Evolutionary conservation across 306 rosid genomes (phyloP).

Genomic region (Fagus crenata): DNA sequence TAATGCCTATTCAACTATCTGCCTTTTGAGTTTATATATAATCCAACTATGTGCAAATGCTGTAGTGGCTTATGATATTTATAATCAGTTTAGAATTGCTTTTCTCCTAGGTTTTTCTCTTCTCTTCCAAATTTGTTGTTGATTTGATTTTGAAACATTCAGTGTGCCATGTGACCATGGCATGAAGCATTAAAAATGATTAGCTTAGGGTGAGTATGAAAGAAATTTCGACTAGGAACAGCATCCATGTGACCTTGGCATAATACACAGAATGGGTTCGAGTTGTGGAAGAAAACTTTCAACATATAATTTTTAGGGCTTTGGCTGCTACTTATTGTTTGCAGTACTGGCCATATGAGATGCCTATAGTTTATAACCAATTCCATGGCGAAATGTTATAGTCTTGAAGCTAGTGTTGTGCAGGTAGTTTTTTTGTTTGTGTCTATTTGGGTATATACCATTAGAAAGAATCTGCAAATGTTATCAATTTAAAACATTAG

Average conservation of each 20-base stretch:
- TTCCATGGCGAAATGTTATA: not conserved
- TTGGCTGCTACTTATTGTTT: not conserved
- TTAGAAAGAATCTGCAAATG: not conserved
- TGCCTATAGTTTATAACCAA: not conserved
- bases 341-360: not conserved
- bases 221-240: not conserved
- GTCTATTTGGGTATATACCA: no score
- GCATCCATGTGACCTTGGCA: not conserved
- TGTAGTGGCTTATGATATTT: constrained; percentile 2
- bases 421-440: no score
- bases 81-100: not conserved
- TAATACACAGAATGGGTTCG: not conserved
- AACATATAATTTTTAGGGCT: not conserved
- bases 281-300: not conserved
- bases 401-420: not conserved
- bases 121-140: not conserved
- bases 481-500: not conserved
- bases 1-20: not conserved
- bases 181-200: not conserved
- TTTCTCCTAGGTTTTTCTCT: not conserved
- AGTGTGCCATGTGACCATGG: not conserved
- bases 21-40: not conserved
- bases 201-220: not conserved
- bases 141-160: not conserved
- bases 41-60: constrained; percentile 6